phyloP scores from a whole-genome alignment of 2,329 filamentous ascomycete genomes.

The Dothideomycetes sp. region DNA sequence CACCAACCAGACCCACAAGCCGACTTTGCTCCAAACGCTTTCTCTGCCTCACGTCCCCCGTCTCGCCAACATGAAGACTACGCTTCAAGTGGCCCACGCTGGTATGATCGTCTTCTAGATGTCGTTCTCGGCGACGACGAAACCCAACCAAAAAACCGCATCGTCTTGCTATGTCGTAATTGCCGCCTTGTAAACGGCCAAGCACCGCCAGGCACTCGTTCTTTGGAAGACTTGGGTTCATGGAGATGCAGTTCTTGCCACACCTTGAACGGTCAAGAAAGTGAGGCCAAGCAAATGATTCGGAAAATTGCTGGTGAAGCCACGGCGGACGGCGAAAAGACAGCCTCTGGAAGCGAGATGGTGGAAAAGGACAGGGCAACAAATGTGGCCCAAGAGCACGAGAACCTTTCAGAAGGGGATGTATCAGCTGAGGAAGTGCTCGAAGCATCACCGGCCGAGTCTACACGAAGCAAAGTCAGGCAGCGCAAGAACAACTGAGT shows the following conservation, averaged over 20 bases:
- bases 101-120: constrained; percentile 93
- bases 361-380: constrained; percentile 12
- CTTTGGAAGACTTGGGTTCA: constrained; percentile 66
- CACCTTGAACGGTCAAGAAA: constrained; percentile 70
- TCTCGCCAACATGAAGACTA: constrained; percentile 18
- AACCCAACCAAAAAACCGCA: constrained; percentile 79
- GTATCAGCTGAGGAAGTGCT: constrained; percentile 17
- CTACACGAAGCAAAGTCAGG: constrained; percentile 34
- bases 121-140: constrained; percentile 92
- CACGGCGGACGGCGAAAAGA: constrained; percentile 10
- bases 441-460: constrained; percentile 25
- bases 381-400: constrained; percentile 13
- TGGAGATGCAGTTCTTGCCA: constrained; percentile 90
- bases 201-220: constrained; percentile 76
- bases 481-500: constrained; percentile 26
- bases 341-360: constrained; percentile 13
- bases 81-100: constrained; percentile 43
- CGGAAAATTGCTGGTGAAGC: constrained; percentile 11
- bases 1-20: constrained; percentile 20
- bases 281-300: constrained; percentile 68
- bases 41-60: constrained; percentile 28
- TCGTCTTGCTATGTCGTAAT: constrained; percentile 71
- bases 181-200: constrained; percentile 93
- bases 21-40: constrained; percentile 68
- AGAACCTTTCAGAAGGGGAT: constrained; percentile 15